Evolutionary conservation across 1,284 basidiomycete genomes (phyloP).

Genomic region (Meira nashicola): DNA sequence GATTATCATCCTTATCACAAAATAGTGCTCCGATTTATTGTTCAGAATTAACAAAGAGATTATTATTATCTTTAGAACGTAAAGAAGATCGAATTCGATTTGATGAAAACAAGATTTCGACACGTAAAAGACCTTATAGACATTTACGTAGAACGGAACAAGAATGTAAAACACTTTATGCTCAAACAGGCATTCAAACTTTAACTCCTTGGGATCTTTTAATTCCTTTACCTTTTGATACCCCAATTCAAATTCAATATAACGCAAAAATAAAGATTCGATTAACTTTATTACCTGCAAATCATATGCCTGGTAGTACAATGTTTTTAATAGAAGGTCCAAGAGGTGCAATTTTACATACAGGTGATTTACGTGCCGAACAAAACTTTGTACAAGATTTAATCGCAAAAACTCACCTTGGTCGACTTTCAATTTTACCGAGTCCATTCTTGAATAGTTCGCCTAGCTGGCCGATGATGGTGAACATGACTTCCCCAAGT

Average conservation of each 20-base stretch:
- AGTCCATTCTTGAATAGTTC: background rate
- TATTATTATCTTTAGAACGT: slow-evolving; percentile 37
- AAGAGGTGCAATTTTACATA: slow-evolving; percentile 73
- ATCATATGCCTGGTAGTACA: slow-evolving; percentile 86
- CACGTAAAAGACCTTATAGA: slow-evolving; percentile 29
- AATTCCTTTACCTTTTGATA: slow-evolving; percentile 53
- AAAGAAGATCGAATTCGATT: slow-evolving; percentile 26
- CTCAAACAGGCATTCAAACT: background rate
- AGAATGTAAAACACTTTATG: background rate
- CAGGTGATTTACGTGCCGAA: slow-evolving; percentile 86
- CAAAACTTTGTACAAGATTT: slow-evolving; percentile 68
- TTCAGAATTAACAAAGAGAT: slow-evolving; percentile 29
- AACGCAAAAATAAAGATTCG: slow-evolving; percentile 61
- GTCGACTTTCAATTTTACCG: slow-evolving; percentile 51
- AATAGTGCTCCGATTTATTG: slow-evolving; percentile 40
- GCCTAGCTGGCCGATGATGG: background rate
- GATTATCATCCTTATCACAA: slow-evolving; percentile 26
- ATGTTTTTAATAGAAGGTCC: slow-evolving; percentile 84
- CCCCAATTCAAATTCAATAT: slow-evolving; percentile 64
- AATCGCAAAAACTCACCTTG: slow-evolving; percentile 65
- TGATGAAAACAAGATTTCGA: slow-evolving; percentile 14
- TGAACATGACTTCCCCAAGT: background rate
- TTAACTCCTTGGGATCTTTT: background rate
- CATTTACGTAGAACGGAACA: slow-evolving; percentile 21
- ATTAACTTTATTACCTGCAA: slow-evolving; percentile 80